Evolutionary conservation across 2,329 filamentous ascomycete species (phyloP), one percentile per base, ranked within the genome.

Genomic region (Dothistroma pini): DNA sequence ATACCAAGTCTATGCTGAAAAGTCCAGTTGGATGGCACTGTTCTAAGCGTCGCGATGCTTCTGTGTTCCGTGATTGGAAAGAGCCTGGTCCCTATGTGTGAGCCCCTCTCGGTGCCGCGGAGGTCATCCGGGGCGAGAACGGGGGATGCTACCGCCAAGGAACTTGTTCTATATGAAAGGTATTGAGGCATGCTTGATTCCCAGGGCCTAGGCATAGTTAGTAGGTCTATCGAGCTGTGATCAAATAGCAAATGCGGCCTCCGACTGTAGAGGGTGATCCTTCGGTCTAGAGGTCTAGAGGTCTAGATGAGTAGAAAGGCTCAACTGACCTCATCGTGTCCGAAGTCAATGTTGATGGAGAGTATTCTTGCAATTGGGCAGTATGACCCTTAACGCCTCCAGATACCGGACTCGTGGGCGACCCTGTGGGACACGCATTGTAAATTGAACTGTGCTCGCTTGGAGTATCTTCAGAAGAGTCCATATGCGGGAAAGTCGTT

Each of bases 31-130:
- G 75, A 75, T 11, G 65, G 65, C 48, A 69, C 63, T 9, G 76
- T 75, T 50, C 72, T 70, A 25, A 80, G 69, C 10, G 77, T 78
- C 12, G 75, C 75, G 50, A 72, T 69, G 14, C 78, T 80, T 61
- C 69, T 71, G 55, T 75, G 76, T 66, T 80, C 78, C 44, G 75
- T 66, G 60, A 80, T 80, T 14, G 77, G 78, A 31, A 74, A 75
- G n/a, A 80, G 74, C 12, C 75, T 75, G 38, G 69, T 74, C 57
- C 74, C 75, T 48, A 31, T 58, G 59, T 21, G 54, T 21, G 50
- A 5, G 1, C 3, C 6, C 14, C 6, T 29, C 9, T 51, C 19
- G 48, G 21, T 10, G 12, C 9, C 11, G 1, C 8, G 16, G 1
- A 6, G 21, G 29, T 10, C 48, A 44, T 44, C 7, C 7, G 38